Evolutionary conservation across 2,329 filamentous ascomycete genomes (phyloP), one percentile per base, ranked within the genome.

Genomic region (Colletotrichum sp.): DNA sequence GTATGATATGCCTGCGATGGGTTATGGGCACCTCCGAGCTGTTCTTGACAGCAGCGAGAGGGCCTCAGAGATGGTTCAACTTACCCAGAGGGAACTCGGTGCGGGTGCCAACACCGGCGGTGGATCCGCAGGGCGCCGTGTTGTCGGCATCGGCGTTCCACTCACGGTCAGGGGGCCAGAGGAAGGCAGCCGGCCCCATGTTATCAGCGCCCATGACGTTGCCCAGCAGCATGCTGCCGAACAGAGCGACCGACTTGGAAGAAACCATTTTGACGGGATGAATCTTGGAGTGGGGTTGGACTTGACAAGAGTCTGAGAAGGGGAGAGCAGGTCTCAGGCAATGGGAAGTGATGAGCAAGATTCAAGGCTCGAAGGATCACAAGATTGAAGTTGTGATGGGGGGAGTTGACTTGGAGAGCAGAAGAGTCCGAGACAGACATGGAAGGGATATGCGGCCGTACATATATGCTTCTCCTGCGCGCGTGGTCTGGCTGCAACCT

Each of bases 111-210:
- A 87, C 83, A 1, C 85, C 83, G 18, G 85, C 84, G 13, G 84
- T 82, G 13, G 90, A 91, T 68, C 91, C 91, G 79, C 92, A 93
- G 0, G 91, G 91, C 8, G 87, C 85, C 7, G 81, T 89, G 79
- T 92, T 92, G 79, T 93, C 91, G 48, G 87, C 82, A 15, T 85
- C 85, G 34, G 87, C 88, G 66, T 85, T 85, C 90, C 91, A 93
- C 55, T 85, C 83, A 67, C 91, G 86, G 81, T 92, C 90, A 16
- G 85, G 80, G 6, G 91, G 91, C 67, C 91, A 93, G 82, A 92
- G 84, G 80, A 93, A 92, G 12, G 89, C 90, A 24, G 90, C 90
- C 9, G 90, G 90, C 13, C 90, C 91, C 84, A 87, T 86, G 38
- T 83, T 80, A n/a, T 81, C 78, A 24, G 69, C 68, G 43, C 64